Conservation (phyloP, 2,329 filamentous ascomycete genomes). For the Fusarium longipes region DNA sequence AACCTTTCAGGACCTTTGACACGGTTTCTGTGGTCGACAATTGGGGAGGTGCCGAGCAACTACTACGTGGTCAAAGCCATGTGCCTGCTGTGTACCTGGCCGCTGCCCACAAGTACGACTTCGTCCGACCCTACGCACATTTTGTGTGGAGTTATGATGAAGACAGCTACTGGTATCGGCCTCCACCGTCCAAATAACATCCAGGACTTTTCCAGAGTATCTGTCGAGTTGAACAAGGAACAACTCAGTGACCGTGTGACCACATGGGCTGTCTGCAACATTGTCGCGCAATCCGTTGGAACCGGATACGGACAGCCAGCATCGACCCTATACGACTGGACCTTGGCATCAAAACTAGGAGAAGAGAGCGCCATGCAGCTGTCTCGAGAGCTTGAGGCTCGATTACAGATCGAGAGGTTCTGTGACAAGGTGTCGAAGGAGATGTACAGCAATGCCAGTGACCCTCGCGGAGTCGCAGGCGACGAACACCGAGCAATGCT, state of each 20-base stretch:
- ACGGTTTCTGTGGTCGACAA: conserved; percentile 79
- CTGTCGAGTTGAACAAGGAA: conserved; percentile 79
- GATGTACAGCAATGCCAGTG: conserved; percentile 81
- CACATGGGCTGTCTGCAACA: conserved; percentile 88
- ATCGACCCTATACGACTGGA: conserved; percentile 82
- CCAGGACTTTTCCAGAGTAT: conserved; percentile 83
- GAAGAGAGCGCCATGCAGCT: conserved; percentile 70
- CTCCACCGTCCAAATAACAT: conserved; percentile 84
- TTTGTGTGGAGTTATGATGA: conserved; percentile 86
- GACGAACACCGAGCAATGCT: conserved; percentile 75
- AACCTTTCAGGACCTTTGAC: conserved; percentile 76
- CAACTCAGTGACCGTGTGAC: conserved; percentile 81
- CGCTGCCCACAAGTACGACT: conserved; percentile 82
- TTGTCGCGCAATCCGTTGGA: conserved; percentile 83
- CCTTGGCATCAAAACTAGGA: conserved; percentile 69
- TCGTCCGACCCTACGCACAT: conserved; percentile 85
- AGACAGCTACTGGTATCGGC: conserved; percentile 84
- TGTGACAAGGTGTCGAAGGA: conserved; percentile 82
- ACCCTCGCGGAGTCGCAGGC: conserved; percentile 75
- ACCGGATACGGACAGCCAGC: conserved; percentile 86
- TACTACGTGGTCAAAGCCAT: conserved; percentile 86
- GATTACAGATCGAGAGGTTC: conserved; percentile 78
- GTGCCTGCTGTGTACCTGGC: conserved; percentile 84
- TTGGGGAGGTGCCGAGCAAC: conserved; percentile 80
- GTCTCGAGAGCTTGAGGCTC: conserved; percentile 71